Conservation (phyloP, 1,284 basidiomycete genomes). For the Tilletiaria anomala region DNA sequence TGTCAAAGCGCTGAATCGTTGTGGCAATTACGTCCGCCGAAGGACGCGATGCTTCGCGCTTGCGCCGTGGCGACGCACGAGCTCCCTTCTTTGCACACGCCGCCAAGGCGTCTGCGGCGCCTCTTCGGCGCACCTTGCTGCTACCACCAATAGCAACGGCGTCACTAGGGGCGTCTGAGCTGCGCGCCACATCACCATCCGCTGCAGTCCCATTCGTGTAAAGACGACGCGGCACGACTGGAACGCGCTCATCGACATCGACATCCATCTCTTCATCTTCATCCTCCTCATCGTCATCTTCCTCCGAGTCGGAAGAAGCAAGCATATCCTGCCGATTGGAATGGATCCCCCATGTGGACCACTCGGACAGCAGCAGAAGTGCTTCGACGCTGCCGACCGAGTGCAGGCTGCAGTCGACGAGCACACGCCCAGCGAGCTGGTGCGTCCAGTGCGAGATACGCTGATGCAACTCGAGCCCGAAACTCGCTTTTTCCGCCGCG, state of each 20-base stretch:
- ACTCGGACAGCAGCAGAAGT: slow-evolving; percentile 19
- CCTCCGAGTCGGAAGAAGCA: slow-evolving; percentile 10
- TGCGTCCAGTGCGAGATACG: slow-evolving; percentile 22
- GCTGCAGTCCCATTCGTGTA: not conserved
- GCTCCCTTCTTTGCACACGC: slow-evolving; percentile 10
- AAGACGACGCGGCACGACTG: not conserved
- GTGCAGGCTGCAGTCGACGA: slow-evolving; percentile 15
- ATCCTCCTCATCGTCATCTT: slow-evolving; percentile 8
- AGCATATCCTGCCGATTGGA: slow-evolving; percentile 11
- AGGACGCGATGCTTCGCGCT: slow-evolving; percentile 2
- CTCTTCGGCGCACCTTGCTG: too few relatives aligned
- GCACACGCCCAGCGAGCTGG: slow-evolving; percentile 16
- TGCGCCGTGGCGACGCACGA: not conserved
- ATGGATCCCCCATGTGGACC: slow-evolving; percentile 14
- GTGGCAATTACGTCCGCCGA: slow-evolving; percentile 12
- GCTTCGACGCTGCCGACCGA: slow-evolving; percentile 22
- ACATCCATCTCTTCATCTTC: slow-evolving; percentile 3
- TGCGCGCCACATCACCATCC: slow-evolving; percentile 1
- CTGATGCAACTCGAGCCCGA: slow-evolving; percentile 15
- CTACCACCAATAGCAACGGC: too few relatives aligned
- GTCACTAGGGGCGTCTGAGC: slow-evolving; percentile 6
- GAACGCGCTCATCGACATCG: not conserved
- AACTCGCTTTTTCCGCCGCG: too few relatives aligned
- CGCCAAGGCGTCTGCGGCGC: slow-evolving; percentile 9
- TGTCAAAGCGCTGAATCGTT: slow-evolving; percentile 19